Conservation (phyloP, 1,284 basidiomycete genomes). For the Pseudozyma sp. region DNA sequence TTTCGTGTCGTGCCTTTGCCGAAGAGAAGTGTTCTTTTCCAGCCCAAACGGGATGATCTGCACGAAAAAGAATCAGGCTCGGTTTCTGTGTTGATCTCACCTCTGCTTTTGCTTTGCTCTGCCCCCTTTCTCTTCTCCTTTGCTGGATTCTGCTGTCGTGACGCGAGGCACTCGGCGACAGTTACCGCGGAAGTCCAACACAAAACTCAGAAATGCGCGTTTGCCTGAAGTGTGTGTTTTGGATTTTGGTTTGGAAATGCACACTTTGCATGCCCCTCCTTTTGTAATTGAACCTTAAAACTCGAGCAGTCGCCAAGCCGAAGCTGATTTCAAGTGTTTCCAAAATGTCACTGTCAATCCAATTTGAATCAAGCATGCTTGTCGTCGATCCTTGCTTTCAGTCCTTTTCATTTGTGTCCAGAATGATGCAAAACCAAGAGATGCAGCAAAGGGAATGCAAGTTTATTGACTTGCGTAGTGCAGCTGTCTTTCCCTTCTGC, state of each 20-base stretch:
- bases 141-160: background rate
- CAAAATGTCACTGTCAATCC: slow-evolving; percentile 17
- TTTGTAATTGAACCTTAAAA: no score
- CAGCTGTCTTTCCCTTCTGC: background rate
- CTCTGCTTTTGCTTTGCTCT: background rate
- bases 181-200: no score
- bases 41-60: no score
- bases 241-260: no score
- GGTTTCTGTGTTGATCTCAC: slow-evolving; percentile 17
- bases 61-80: background rate
- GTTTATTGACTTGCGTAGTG: background rate
- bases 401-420: background rate
- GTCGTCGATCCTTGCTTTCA: background rate
- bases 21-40: no score
- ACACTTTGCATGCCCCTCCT: no score
- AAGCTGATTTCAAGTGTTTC: background rate
- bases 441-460: background rate
- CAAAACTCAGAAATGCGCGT: no score
- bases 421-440: background rate
- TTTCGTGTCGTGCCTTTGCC: no score
- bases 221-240: no score
- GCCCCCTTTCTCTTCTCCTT: background rate
- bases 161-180: no score
- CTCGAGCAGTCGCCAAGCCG: background rate
- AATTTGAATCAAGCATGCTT: background rate